Conservation (phyloP, 2,329 filamentous ascomycete species). For the Alternaria gaisen region DNA sequence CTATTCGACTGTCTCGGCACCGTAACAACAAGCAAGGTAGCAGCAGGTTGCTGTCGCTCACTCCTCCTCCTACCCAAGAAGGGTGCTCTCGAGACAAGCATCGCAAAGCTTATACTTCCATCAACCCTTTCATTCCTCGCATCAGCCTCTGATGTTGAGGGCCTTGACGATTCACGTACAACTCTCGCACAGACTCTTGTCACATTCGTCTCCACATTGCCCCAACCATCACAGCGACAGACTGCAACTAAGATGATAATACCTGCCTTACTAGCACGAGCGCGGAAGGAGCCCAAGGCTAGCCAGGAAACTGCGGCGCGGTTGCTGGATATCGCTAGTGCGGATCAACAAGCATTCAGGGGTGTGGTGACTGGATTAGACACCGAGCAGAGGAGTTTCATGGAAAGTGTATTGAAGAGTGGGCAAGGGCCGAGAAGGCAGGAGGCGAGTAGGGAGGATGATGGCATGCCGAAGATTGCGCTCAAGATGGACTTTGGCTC, state of each 20-base stretch:
- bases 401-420: slow-evolving; percentile 81
- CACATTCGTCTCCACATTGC: slow-evolving; percentile 67
- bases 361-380: slow-evolving; percentile 76
- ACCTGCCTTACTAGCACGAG: slow-evolving; percentile 77
- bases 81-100: slow-evolving; percentile 59
- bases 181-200: slow-evolving; percentile 79
- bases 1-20: slow-evolving; percentile 84
- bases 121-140: slow-evolving; percentile 79
- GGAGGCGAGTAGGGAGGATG: slow-evolving; percentile 63
- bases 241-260: slow-evolving; percentile 79
- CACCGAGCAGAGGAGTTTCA: slow-evolving; percentile 73
- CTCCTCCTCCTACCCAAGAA: slow-evolving; percentile 73
- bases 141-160: slow-evolving; percentile 70
- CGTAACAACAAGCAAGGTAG: slow-evolving; percentile 85
- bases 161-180: slow-evolving; percentile 77
- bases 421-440: slow-evolving; percentile 56
- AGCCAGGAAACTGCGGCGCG: slow-evolving; percentile 74
- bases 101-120: slow-evolving; percentile 78
- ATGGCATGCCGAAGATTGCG: slow-evolving; percentile 79
- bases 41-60: slow-evolving; percentile 87
- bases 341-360: slow-evolving; percentile 77
- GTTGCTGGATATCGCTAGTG: slow-evolving; percentile 81
- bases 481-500: slow-evolving; percentile 87
- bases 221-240: slow-evolving; percentile 38
- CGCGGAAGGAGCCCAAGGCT: slow-evolving; percentile 68